Evolutionary conservation across 2,329 filamentous ascomycete genomes (phyloP), one percentile per base, ranked within the genome.

Genomic region (Aspergillus ochraceoroseus): DNA sequence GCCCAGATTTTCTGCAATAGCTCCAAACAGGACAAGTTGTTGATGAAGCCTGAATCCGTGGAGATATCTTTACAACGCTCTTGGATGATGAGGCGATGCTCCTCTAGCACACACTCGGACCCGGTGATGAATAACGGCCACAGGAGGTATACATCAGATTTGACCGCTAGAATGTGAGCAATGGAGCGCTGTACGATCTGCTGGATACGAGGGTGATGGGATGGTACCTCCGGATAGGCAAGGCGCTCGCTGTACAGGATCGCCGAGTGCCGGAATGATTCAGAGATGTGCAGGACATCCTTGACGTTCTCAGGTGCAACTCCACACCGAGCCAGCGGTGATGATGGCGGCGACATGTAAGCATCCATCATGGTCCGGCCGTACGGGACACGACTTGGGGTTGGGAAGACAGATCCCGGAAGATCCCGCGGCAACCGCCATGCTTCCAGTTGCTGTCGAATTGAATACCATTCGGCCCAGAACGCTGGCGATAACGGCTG

Each of bases 121-220:
- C 89, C 89, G 1, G 84, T 82, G 37, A 95, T 83, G 61, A 95
- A 95, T 2, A 95, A 75, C 2, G 90, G 89, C 90, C 89, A 95
- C 6, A 95, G 77, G 7, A 95, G 70, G 61, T 94, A 95, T 59
- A 95, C 94, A 65, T 94, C 83, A 2, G 82, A 75, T 47, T 86
- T 81, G 25, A 95, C 80, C 38, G 82, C 82, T 5, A 82, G 83
- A 41, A 92, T 85, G 65, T 94, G 90, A 65, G 82, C 85, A 27
- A 95, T 76, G 1, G 89, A 85, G 50, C 87, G 82, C 57, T 80
- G 80, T 40, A 95, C 88, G 13, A 94, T 76, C 50, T 81, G 82
- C 62, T 94, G 87, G 65, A 95, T 88, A 59, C 83, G 85, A 53
- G 80, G 78, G 56, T 89, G 78, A 11, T 76, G 76, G 0, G 85